Evolutionary conservation across 345 rosid species (phyloP).

Genomic region (Murraya koenigii): DNA sequence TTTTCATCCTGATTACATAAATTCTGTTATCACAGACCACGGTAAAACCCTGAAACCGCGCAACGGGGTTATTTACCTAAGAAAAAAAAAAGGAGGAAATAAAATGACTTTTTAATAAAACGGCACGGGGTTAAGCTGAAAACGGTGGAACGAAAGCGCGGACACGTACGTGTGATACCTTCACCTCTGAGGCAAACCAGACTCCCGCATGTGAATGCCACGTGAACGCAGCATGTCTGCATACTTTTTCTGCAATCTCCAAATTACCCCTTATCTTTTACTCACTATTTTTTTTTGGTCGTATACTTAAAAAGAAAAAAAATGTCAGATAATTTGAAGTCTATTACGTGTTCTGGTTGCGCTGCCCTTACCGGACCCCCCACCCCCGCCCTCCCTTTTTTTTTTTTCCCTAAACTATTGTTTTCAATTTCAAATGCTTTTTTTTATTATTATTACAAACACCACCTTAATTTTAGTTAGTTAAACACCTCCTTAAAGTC

Average conservation of each 20-base stretch:
- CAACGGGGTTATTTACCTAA: background rate
- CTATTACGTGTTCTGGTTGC: no score
- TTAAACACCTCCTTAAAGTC: no score
- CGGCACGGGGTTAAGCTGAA: background rate
- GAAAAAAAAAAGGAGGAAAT: background rate
- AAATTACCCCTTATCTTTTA: constrained; percentile 3
- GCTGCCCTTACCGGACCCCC: no score
- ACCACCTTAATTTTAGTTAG: no score
- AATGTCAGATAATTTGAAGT: no score
- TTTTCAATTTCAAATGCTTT: no score
- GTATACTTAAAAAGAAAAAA: no score
- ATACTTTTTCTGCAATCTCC: background rate
- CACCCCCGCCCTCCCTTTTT: no score
- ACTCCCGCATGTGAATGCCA: background rate
- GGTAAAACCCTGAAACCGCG: background rate
- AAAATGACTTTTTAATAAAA: background rate
- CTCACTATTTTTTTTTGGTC: background rate
- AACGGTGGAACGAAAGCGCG: background rate
- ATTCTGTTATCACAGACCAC: background rate
- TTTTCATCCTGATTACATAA: background rate
- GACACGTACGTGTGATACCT: background rate
- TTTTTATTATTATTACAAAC: no score
- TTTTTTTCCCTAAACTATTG: no score
- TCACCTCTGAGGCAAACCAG: background rate
- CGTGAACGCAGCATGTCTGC: background rate